phyloP scores from a whole-genome alignment of 192 early-diverging fungal species.

The Dissophora ornata region DNA sequence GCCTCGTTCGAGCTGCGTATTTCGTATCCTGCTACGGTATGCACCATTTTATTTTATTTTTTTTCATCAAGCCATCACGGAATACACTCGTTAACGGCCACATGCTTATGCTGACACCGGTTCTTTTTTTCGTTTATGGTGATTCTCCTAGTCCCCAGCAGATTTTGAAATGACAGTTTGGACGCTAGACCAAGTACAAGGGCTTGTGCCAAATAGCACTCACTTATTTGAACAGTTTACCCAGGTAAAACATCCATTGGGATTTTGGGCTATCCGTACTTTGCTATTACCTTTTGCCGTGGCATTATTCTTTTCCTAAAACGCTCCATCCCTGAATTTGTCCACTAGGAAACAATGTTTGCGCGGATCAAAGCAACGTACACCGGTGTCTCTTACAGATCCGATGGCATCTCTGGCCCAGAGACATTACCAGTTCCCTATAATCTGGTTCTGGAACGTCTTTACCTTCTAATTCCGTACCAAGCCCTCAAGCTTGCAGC shows the following conservation, averaged over 20 bases:
- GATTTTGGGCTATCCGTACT: no score
- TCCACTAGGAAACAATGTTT: slow-evolving; percentile 30
- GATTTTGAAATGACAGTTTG: slow-evolving; percentile 49
- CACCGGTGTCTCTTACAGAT: slow-evolving; percentile 36
- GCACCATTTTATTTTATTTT: no score
- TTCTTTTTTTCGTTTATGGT: no score
- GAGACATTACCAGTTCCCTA: slow-evolving; percentile 28
- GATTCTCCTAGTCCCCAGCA: slow-evolving; percentile 46
- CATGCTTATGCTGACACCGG: no score
- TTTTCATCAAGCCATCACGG: not conserved
- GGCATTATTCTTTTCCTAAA: no score
- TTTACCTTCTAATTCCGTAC: slow-evolving; percentile 49
- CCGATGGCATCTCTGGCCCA: slow-evolving; percentile 7
- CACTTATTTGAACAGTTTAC: slow-evolving; percentile 17
- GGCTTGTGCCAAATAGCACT: slow-evolving; percentile 8
- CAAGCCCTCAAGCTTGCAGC: slow-evolving; percentile 43
- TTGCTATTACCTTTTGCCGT: no score
- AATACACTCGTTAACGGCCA: no score
- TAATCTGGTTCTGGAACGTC: slow-evolving; percentile 38
- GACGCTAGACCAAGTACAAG: slow-evolving; percentile 37
- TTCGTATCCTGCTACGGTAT: slow-evolving; percentile 57
- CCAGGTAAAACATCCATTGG: no score
- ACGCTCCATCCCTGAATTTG: not conserved
- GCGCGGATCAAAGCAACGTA: slow-evolving; percentile 45
- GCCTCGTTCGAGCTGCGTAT: slow-evolving; percentile 51